These are phyloP conservation scores for Macrophomina tecta DNA, from an alignment of 2,329 filamentous ascomycete genomes.

Conservation along the genomic window DNA sequence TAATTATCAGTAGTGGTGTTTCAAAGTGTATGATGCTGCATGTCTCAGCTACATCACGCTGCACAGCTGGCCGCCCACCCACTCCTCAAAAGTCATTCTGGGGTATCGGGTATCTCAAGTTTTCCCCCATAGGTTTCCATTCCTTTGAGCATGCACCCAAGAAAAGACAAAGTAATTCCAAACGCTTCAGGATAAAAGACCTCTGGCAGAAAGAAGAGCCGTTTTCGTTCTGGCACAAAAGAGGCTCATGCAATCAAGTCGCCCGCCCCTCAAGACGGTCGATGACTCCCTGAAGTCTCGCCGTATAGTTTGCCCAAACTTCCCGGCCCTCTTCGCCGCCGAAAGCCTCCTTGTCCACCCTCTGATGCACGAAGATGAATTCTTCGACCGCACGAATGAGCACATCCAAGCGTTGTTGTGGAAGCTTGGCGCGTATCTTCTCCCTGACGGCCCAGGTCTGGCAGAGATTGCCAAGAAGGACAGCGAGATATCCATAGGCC, in stretches of 20 bases:
- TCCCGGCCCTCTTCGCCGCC: conserved; percentile 56
- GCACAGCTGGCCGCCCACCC: neutral
- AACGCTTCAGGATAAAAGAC: too few species aligned
- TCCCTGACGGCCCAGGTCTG: conserved; percentile 57
- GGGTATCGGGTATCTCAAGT: conserved; percentile 29
- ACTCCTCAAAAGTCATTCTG: conserved; percentile 5
- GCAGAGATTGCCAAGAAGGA: conserved; percentile 82
- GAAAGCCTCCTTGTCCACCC: conserved; percentile 55
- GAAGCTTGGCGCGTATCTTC: conserved; percentile 45
- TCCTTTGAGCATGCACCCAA: neutral
- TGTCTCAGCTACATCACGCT: conserved; percentile 19
- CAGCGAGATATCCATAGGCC: conserved; percentile 82
- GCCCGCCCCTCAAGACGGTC: conserved; percentile 45
- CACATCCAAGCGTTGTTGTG: conserved; percentile 53
- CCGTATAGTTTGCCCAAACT: conserved; percentile 57
- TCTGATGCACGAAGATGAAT: conserved; percentile 65
- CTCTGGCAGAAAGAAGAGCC: neutral
- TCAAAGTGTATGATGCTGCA: conserved; percentile 6
- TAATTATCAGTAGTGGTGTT: neutral
- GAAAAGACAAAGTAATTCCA: too few species aligned
- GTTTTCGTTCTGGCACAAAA: neutral
- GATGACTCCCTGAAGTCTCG: conserved; percentile 60
- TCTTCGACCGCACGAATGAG: conserved; percentile 66
- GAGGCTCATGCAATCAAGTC: neutral
- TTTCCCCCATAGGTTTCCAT: conserved; percentile 14